Conservation (phyloP, 352 stramenopile genomes). For the Globisporangium okanoganense region DNA sequence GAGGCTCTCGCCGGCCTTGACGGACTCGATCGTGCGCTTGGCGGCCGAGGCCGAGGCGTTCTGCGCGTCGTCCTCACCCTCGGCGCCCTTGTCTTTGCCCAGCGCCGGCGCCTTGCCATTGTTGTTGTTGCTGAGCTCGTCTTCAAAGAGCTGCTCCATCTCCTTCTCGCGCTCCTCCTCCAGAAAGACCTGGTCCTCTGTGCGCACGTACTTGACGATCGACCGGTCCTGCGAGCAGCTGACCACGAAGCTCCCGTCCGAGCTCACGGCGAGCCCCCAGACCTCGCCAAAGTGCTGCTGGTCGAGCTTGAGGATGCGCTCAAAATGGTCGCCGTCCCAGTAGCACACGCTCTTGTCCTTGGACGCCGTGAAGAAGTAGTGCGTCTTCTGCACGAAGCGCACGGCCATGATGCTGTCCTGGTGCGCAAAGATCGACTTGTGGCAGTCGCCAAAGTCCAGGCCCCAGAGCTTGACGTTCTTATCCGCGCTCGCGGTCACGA, state of each 20-base stretch:
- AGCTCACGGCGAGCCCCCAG: conserved; percentile 87
- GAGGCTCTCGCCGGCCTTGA: conserved; percentile 88
- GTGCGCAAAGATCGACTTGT: conserved; percentile 98
- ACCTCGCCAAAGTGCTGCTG: conserved; percentile 78
- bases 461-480: conserved; percentile 99
- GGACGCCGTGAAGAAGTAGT: conserved; percentile 98
- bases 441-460: conserved; percentile 99
- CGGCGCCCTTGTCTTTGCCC: conserved; percentile 62
- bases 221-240: conserved; percentile 96
- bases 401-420: conserved; percentile 98
- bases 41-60: conserved; percentile 85
- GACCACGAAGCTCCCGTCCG: conserved; percentile 94
- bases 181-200: conserved; percentile 96
- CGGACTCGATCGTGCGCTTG: conserved; percentile 91
- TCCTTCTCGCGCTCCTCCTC: conserved; percentile 97
- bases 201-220: conserved; percentile 96
- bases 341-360: conserved; percentile 98
- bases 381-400: conserved; percentile 93
- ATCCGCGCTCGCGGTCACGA: conserved; percentile 97
- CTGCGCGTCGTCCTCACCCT: conserved; percentile 27
- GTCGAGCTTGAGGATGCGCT: conserved; percentile 86
- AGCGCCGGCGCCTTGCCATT: conserved; percentile 51
- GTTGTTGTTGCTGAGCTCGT: conserved; percentile 86
- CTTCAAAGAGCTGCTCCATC: conserved; percentile 94
- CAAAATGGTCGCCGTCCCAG: conserved; percentile 98